Conservation (phyloP, 1,284 basidiomycete species). For the Inonotus obliquus region DNA sequence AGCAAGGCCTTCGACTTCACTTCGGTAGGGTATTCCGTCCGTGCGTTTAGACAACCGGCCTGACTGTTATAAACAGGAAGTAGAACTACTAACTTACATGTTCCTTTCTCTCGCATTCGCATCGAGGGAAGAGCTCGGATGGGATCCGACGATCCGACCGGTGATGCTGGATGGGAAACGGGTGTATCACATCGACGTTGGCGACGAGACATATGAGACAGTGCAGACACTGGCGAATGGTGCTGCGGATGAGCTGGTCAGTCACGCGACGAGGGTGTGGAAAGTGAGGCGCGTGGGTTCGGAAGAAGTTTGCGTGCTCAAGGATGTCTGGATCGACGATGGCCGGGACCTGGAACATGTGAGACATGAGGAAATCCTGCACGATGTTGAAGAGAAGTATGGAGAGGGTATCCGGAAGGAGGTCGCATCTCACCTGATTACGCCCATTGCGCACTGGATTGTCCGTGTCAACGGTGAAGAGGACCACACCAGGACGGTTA, state of each 20-base stretch:
- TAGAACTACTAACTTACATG: not conserved
- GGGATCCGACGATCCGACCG: not conserved
- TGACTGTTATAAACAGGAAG: not conserved
- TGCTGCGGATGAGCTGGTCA: not conserved
- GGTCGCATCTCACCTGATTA: not conserved
- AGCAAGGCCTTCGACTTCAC: not conserved
- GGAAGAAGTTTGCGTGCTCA: not conserved
- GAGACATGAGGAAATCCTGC: not conserved
- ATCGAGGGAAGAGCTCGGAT: not conserved
- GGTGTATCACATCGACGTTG: not conserved
- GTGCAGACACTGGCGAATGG: not conserved
- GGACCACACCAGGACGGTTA: constrained; percentile 7
- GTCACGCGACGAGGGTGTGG: not conserved
- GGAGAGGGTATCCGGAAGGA: not conserved
- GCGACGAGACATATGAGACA: not conserved
- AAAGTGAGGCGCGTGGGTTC: not conserved
- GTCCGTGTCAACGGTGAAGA: not conserved
- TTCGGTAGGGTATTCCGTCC: not conserved
- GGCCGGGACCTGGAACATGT: not conserved
- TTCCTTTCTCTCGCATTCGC: constrained; percentile 5
- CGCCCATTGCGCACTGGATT: not conserved
- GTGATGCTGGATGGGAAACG: not conserved
- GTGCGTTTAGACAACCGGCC: not conserved
- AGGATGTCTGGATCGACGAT: too few relatives aligned
- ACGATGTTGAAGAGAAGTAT: not conserved